Evolutionary conservation across 2,329 filamentous ascomycete genomes (phyloP).

Genomic region (Tolypocladium pustulatum): DNA sequence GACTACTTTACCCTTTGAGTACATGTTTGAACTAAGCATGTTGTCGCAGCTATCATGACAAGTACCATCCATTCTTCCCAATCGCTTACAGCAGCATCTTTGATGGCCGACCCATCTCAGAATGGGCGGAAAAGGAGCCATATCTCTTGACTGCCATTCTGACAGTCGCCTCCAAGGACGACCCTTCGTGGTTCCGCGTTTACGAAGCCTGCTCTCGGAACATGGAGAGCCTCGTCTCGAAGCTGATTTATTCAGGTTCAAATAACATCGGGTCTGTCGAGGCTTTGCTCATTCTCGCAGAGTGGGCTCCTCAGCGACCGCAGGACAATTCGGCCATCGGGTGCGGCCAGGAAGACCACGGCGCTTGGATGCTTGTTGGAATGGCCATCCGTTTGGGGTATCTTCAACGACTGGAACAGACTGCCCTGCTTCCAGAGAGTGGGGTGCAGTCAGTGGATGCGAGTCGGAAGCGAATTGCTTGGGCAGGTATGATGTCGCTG

Average conservation of each 20-base stretch:
- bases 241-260: constrained; percentile 54
- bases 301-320: constrained; percentile 61
- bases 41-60: constrained; percentile 44
- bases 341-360: constrained; percentile 62
- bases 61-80: constrained; percentile 62
- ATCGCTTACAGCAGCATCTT: constrained; percentile 53
- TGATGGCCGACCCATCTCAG: constrained; percentile 36
- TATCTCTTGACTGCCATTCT: constrained; percentile 61
- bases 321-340: constrained; percentile 53
- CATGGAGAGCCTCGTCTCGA: constrained; percentile 59
- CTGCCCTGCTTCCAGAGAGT: constrained; percentile 51
- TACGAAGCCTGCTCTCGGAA: constrained; percentile 58
- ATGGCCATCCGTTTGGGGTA: constrained; percentile 60
- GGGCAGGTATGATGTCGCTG: constrained; percentile 37
- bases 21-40: background rate
- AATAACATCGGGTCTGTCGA: constrained; percentile 63
- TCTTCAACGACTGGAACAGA: constrained; percentile 58
- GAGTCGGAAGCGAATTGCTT: constrained; percentile 55
- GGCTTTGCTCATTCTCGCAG: constrained; percentile 56
- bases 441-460: constrained; percentile 48
- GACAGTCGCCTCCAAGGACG: constrained; percentile 60
- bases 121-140: constrained; percentile 49
- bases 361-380: constrained; percentile 69
- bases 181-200: constrained; percentile 51
- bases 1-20: background rate